Conservation (phyloP, 2,329 filamentous ascomycete species). For the Ascochyta rabiei region DNA sequence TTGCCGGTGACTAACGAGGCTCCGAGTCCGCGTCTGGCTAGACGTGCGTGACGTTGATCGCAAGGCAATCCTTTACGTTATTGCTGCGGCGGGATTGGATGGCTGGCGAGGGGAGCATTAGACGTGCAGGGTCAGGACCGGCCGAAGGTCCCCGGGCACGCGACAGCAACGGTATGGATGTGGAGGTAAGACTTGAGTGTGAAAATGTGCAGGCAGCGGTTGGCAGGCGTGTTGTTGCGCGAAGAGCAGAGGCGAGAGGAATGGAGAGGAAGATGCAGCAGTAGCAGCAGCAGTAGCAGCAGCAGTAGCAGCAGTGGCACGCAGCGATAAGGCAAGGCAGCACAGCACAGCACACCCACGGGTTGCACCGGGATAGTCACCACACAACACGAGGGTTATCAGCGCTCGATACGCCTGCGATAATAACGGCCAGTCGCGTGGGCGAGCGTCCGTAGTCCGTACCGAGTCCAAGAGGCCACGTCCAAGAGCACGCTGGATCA, state of each 20-base stretch:
- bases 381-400: constrained; percentile 19
- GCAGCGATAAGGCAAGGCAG: constrained; percentile 19
- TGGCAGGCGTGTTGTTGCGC: not conserved
- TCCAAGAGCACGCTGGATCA: constrained; percentile 20
- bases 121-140: constrained; percentile 33
- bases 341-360: constrained; percentile 6
- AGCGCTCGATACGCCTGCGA: constrained; percentile 20
- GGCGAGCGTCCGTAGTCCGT: constrained; percentile 21
- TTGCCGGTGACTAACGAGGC: constrained; percentile 35
- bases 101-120: constrained; percentile 33
- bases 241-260: constrained; percentile 2
- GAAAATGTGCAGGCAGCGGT: not conserved
- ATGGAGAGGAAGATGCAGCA: constrained; percentile 1
- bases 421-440: constrained; percentile 30
- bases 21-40: constrained; percentile 22
- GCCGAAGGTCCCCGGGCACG: constrained; percentile 31
- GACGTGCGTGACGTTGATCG: constrained; percentile 37
- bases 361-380: constrained; percentile 11
- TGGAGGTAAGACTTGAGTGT: not conserved
- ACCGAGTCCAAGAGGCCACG: constrained; percentile 14
- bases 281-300: constrained; percentile 2
- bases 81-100: constrained; percentile 44
- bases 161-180: constrained; percentile 6
- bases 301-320: constrained; percentile 1
- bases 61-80: constrained; percentile 44